Percentiles rank a stretch among this genome's conserved stretches.
phyloP scores from a whole-genome alignment of 306 rosid species.

The Ammopiptanthus mongolicus region DNA sequence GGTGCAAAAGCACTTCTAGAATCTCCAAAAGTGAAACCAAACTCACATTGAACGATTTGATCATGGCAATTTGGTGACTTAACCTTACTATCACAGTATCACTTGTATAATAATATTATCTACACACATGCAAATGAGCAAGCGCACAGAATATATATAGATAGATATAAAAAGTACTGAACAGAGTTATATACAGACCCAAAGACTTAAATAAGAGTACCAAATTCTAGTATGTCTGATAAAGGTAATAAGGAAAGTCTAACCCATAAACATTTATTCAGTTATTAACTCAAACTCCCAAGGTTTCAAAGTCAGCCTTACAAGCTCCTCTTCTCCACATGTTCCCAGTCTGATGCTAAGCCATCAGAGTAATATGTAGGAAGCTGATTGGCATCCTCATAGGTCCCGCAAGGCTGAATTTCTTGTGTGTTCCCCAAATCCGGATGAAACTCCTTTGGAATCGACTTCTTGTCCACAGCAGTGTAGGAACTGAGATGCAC shows the following conservation, averaged over 20 bases:
- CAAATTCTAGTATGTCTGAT: conserved; percentile 11
- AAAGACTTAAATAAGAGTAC: neutral
- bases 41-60: neutral
- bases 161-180: neutral
- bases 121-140: neutral
- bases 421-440: conserved; percentile 24
- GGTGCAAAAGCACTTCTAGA: no score
- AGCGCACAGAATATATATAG: neutral
- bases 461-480: conserved; percentile 17
- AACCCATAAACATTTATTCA: conserved; percentile 10
- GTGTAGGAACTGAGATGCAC: conserved; percentile 26
- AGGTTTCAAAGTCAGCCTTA: conserved; percentile 22
- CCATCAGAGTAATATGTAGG: conserved; percentile 39
- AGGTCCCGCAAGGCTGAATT: conserved; percentile 25
- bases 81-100: neutral
- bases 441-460: conserved; percentile 26
- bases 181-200: conserved; percentile 6
- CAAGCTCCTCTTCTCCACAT: conserved; percentile 54
- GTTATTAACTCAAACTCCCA: conserved; percentile 5
- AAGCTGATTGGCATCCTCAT: conserved; percentile 22
- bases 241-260: neutral
- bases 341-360: conserved; percentile 80
- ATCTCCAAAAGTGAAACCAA: no score
- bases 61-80: neutral
- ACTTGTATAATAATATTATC: neutral